Percentiles rank a stretch among this genome's conserved stretches.
These are phyloP conservation scores for Thermothelomyces thermophilus DNA, from an alignment of 2,329 filamentous ascomycete genomes.

Conservation along the genomic window DNA sequence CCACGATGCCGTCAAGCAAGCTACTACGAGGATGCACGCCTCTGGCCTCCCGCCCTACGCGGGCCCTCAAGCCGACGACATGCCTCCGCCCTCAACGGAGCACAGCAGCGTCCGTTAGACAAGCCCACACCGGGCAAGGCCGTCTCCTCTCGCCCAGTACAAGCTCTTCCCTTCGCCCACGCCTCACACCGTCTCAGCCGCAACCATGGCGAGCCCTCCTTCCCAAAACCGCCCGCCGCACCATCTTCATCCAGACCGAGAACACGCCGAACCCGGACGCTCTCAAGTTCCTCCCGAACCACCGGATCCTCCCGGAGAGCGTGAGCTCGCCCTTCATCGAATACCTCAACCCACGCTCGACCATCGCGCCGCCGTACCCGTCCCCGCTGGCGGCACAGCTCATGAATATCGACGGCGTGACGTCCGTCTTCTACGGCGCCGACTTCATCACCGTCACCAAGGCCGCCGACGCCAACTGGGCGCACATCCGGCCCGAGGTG, in stretches of 20 bases:
- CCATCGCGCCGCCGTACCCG: slow-evolving; percentile 79
- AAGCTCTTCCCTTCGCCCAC: slow-evolving; percentile 24
- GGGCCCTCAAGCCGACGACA: slow-evolving; percentile 12
- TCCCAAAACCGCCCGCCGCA: slow-evolving; percentile 42
- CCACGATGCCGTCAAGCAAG: slow-evolving; percentile 26
- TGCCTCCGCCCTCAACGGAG: slow-evolving; percentile 23
- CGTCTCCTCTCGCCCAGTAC: slow-evolving; percentile 24
- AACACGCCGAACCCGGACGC: slow-evolving; percentile 91
- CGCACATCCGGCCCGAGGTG: slow-evolving; percentile 88
- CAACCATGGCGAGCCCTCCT: slow-evolving; percentile 10
- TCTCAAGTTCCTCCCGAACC: slow-evolving; percentile 92
- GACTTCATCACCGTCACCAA: slow-evolving; percentile 99
- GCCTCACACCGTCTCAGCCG: slow-evolving; percentile 13
- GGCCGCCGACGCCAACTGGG: slow-evolving; percentile 80
- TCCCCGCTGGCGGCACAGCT: slow-evolving; percentile 86
- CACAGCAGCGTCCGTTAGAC: slow-evolving; percentile 23
- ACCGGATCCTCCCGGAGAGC: slow-evolving; percentile 69
- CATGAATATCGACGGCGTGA: slow-evolving; percentile 92
- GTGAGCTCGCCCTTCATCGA: slow-evolving; percentile 77
- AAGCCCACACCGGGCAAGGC: slow-evolving; percentile 24
- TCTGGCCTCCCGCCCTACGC: slow-evolving; percentile 14
- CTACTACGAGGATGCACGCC: slow-evolving; percentile 23
- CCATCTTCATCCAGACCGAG: slow-evolving; percentile 97
- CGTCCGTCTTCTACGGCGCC: slow-evolving; percentile 83
- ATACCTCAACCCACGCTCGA: slow-evolving; percentile 83